Conservation (phyloP, 257 asterid species). For the Primulina eburnea region DNA sequence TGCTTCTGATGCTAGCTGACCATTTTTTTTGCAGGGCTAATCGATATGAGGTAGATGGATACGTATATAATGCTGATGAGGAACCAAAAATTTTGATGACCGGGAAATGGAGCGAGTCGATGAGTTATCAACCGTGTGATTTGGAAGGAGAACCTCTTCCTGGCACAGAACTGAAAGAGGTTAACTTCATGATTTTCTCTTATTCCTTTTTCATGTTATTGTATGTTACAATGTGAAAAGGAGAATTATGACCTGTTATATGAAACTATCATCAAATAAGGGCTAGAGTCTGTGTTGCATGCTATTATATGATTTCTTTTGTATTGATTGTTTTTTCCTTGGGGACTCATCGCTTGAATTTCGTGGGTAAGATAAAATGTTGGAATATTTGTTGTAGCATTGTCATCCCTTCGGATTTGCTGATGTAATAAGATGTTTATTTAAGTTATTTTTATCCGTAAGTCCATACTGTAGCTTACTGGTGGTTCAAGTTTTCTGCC, state of each 20-base stretch:
- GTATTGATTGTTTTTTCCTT: neutral
- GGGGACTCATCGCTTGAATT: neutral
- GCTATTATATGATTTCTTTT: conserved; percentile 7
- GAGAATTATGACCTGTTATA: neutral
- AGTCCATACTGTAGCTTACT: conserved; percentile 4
- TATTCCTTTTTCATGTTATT: conserved; percentile 7
- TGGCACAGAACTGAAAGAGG: conserved; percentile 91
- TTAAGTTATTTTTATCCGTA: neutral
- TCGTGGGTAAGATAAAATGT: conserved; percentile 3
- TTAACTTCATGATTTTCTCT: conserved; percentile 25
- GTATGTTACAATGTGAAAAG: conserved; percentile 19
- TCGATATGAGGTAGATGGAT: conserved; percentile 98
- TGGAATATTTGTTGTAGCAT: conserved; percentile 1
- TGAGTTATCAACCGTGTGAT: conserved; percentile 96
- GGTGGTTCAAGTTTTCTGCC: neutral
- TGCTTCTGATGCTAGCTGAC: conserved; percentile 25
- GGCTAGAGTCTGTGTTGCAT: conserved; percentile 5
- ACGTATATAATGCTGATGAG: conserved; percentile 81
- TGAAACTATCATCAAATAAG: neutral
- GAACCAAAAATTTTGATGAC: conserved; percentile 98
- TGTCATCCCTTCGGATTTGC: conserved; percentile 10
- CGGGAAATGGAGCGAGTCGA: conserved; percentile 87
- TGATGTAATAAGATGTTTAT: conserved; percentile 14
- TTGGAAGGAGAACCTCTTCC: conserved; percentile 94
- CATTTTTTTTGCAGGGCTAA: conserved; percentile 63